Percentiles rank a stretch among this genome's conserved stretches.
Conservation (phyloP, 169 alveolate genomes). For the Plasmodium ovale region DNA sequence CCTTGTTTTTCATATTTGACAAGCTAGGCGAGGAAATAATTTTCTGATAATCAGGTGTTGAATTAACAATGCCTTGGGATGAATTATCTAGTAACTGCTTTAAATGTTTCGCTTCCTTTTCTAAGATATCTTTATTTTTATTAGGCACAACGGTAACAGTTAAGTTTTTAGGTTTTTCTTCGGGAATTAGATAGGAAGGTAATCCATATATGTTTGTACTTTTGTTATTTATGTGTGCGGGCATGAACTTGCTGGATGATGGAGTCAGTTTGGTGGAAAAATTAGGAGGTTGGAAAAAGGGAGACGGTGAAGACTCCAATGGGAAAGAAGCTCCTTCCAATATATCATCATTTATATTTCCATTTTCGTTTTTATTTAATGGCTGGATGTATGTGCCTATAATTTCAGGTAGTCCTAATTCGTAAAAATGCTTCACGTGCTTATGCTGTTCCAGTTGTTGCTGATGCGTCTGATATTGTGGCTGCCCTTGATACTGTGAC, state of each 20-base stretch:
- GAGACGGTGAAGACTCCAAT: constrained; percentile 46
- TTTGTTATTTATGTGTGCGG: constrained; percentile 25
- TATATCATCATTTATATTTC: not conserved
- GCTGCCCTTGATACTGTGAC: not conserved
- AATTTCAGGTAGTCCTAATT: constrained; percentile 54
- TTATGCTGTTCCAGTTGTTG: constrained; percentile 4
- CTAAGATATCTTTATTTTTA: constrained; percentile 60
- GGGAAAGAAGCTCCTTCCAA: constrained; percentile 24
- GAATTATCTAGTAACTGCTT: constrained; percentile 55
- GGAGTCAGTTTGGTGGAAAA: constrained; percentile 35
- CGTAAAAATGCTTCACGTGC: constrained; percentile 47
- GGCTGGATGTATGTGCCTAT: constrained; percentile 76
- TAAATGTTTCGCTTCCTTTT: constrained; percentile 60
- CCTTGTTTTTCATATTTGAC: constrained; percentile 19
- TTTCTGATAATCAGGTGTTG: constrained; percentile 76
- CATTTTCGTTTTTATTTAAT: constrained; percentile 26
- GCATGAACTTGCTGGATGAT: constrained; percentile 20
- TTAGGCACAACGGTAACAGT: constrained; percentile 74
- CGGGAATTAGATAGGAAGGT: constrained; percentile 71
- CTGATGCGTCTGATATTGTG: not conserved
- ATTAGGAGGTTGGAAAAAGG: constrained; percentile 71
- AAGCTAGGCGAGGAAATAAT: constrained; percentile 19
- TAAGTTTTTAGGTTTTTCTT: constrained; percentile 57
- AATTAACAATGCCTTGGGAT: constrained; percentile 76
- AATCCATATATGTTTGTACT: constrained; percentile 57